Evolutionary conservation across 2,329 filamentous ascomycete genomes (phyloP).

Genomic region (Byssochlamys sp.): DNA sequence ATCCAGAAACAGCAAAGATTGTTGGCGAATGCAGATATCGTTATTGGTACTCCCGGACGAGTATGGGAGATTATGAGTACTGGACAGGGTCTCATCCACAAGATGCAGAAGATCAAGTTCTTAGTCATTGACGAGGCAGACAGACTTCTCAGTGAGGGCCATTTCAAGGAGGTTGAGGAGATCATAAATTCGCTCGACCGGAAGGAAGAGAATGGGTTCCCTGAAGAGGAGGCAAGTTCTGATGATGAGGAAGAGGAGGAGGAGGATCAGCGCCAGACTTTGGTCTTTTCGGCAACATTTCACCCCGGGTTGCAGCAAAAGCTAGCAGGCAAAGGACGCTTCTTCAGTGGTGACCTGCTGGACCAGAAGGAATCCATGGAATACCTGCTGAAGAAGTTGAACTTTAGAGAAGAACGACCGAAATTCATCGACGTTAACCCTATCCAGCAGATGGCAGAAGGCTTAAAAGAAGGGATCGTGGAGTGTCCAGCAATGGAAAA

Average conservation of each 20-base stretch:
- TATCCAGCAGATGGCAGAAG: constrained; percentile 73
- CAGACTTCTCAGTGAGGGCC: constrained; percentile 77
- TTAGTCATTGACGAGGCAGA: constrained; percentile 92
- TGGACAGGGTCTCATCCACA: constrained; percentile 57
- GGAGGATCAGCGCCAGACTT: constrained; percentile 58
- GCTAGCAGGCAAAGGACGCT: constrained; percentile 65
- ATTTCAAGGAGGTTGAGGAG: constrained; percentile 88
- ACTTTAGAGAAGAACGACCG: constrained; percentile 73
- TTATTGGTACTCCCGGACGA: constrained; percentile 86
- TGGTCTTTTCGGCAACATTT: constrained; percentile 95
- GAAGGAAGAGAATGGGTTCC: constrained; percentile 35
- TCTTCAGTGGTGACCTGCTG: constrained; percentile 49
- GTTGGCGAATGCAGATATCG: constrained; percentile 72
- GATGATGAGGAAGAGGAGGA: constrained; percentile 36
- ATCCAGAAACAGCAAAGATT: constrained; percentile 90
- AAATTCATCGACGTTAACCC: constrained; percentile 91
- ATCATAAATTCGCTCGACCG: constrained; percentile 74
- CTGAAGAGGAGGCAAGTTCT: constrained; percentile 17
- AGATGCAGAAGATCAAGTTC: constrained; percentile 66
- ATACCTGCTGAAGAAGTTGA: constrained; percentile 80
- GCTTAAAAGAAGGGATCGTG: constrained; percentile 77
- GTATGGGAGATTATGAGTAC: constrained; percentile 87
- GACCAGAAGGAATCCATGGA: constrained; percentile 76
- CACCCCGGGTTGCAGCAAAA: constrained; percentile 86
- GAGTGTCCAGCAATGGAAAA: constrained; percentile 93